Conservation (phyloP, 129 eudicot genomes). For the Pittosporum tobira region DNA sequence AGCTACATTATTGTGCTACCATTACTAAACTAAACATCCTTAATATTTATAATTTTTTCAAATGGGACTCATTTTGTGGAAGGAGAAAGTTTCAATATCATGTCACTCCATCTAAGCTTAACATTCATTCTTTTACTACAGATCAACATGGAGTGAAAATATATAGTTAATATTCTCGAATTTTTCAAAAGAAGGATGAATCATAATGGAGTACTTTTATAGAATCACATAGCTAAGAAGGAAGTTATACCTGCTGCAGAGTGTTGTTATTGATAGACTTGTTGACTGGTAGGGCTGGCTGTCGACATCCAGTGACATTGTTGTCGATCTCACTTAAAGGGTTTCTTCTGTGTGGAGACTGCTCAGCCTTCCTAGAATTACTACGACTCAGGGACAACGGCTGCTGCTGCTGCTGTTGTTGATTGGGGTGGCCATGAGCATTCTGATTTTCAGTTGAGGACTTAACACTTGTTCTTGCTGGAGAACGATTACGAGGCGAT, state of each 20-base stretch:
- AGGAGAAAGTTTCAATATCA: too few species aligned
- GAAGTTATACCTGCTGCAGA: conserved; percentile 10
- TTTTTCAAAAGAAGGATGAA: not conserved
- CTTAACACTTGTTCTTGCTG: conserved; percentile 42
- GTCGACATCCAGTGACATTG: conserved; percentile 38
- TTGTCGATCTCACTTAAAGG: conserved; percentile 78
- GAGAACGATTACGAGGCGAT: conserved; percentile 77
- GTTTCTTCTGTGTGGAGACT: conserved; percentile 81
- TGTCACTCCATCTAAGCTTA: too few species aligned
- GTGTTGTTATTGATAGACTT: conserved; percentile 9
- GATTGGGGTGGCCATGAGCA: not conserved
- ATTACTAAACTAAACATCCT: too few species aligned
- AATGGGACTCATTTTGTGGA: too few species aligned
- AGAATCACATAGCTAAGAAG: not conserved
- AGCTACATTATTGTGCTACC: too few species aligned
- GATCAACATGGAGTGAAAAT: too few species aligned
- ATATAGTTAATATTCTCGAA: too few species aligned
- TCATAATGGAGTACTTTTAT: not conserved
- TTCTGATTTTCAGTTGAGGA: conserved; percentile 40
- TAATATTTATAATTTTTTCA: too few species aligned
- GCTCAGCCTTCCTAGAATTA: conserved; percentile 81
- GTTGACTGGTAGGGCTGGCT: conserved; percentile 3
- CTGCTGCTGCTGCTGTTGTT: conserved; percentile 34
- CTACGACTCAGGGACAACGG: conserved; percentile 61
- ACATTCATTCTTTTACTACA: too few species aligned